A percentile compares a stretch with the other conserved stretches of the same genome.
Conservation (phyloP, 495 filamentous ascomycete genomes). For the Parathielavia appendiculata region DNA sequence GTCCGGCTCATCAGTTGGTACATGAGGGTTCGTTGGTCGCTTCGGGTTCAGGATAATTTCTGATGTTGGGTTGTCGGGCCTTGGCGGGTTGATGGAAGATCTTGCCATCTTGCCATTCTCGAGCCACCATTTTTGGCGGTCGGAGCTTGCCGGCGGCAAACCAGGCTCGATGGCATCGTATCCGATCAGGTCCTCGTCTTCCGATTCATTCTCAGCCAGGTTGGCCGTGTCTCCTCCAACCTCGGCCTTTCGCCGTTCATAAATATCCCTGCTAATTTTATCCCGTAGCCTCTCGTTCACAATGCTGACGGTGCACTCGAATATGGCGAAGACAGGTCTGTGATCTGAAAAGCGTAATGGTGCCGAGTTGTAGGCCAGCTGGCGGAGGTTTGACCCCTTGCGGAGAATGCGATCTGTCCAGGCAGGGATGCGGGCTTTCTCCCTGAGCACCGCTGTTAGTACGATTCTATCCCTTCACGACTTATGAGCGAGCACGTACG, state of each 20-base stretch:
- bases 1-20: constrained; percentile 59
- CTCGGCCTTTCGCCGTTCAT: constrained; percentile 59
- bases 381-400: constrained; percentile 76
- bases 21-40: constrained; percentile 78
- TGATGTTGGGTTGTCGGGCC: constrained; percentile 35
- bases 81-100: constrained; percentile 62
- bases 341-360: constrained; percentile 88
- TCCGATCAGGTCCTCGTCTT: constrained; percentile 69
- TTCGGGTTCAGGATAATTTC: constrained; percentile 61
- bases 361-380: constrained; percentile 72
- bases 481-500: constrained; percentile 49
- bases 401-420: constrained; percentile 94
- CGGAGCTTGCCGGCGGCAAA: constrained; percentile 84
- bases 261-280: constrained; percentile 63
- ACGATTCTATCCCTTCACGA: not conserved
- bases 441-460: constrained; percentile 45
- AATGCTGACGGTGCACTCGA: constrained; percentile 74
- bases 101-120: constrained; percentile 76
- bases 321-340: constrained; percentile 83
- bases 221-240: constrained; percentile 46
- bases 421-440: constrained; percentile 90
- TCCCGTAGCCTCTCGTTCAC: constrained; percentile 70
- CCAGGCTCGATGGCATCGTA: constrained; percentile 73
- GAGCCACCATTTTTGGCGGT: constrained; percentile 90
- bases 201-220: constrained; percentile 50